Conservation (phyloP, 768 basidiomycete genomes). For the Gloeopeniophorella convolvens region DNA sequence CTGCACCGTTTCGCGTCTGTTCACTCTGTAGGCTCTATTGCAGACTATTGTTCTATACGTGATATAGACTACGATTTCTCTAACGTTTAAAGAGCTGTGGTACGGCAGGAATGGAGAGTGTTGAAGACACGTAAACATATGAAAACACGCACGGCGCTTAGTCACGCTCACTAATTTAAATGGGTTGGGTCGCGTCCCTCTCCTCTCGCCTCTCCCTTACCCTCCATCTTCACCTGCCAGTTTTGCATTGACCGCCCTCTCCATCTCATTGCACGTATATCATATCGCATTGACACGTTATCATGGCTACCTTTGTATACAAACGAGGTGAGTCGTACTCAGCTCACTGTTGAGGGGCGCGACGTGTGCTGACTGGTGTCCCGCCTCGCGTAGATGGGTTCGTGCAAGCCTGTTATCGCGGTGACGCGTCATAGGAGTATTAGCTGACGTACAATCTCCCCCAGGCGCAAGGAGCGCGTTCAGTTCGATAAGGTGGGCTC, state of each 20-base stretch:
- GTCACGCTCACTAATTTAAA: constrained; percentile 13
- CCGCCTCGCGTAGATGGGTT: constrained; percentile 40
- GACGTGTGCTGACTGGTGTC: constrained; percentile 10
- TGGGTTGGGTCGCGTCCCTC: not conserved
- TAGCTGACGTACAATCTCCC: constrained; percentile 19
- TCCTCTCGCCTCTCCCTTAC: not conserved
- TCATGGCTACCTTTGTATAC: constrained; percentile 41
- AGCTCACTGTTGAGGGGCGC: not conserved
- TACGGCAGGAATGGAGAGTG: not conserved
- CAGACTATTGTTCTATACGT: no score
- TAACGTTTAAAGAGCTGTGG: no score
- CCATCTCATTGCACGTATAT: not conserved
- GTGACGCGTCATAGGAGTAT: constrained; percentile 1
- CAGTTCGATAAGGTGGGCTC: constrained; percentile 82
- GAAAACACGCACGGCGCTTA: constrained; percentile 14
- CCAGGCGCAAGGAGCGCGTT: constrained; percentile 82
- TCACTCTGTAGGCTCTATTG: not conserved
- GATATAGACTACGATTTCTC: no score
- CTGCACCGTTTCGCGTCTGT: not conserved
- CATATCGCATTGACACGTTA: no score
- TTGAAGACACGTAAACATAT: constrained; percentile 6
- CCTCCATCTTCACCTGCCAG: not conserved
- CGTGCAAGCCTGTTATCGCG: constrained; percentile 29
- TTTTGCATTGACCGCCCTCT: no score
- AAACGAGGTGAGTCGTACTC: constrained; percentile 48